Base-by-base conservation (phyloP, 2,329 filamentous ascomycete species). In the Penicillium oxalicum region DNA sequence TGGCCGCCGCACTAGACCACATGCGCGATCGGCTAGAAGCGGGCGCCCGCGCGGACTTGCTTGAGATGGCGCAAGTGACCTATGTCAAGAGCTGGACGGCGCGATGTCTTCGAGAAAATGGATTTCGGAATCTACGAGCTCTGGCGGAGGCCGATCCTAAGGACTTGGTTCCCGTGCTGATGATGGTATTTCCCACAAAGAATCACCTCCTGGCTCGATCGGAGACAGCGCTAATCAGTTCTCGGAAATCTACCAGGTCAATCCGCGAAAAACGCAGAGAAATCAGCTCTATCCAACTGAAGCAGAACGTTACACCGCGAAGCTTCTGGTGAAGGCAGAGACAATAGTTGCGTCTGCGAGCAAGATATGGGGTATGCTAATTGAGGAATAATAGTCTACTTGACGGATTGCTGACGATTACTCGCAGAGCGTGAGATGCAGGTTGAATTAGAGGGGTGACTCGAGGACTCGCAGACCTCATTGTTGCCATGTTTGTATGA, bases 81-180 rank as follows among this genome's bases (percentile, higher is more conserved):
- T 89, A 84, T 60, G 78, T 91, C 57, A 90, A 91, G 66, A 88
- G 85, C 60, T 80, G 84, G 47, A 90, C 86, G 11, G 87, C 87
- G 62, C 77, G 75, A 11, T 74, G 88, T 5, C 85, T 91, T 52
- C 87, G 86, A 75, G 87, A 90, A 48, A 88, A 86, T 63, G 87
- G 87, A 1, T 86, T 86, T 60, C 83, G 80, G 59, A 84, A 79
- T 25, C 71, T 89, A 27, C 81, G 82, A 33, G 75, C 80, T 3
- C 73, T 91, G 41, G 84, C 86, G 4, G 86, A 86, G 56, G 84
- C 86, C 0, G 78, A 86, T 51, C 77, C 82, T 0, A 77, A 77
- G 51, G 85, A 87, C 53, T 71, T 90, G 25, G 73, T 88, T 2
- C 84, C 85, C 5, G 71, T 90, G n/a, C 70, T 91, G 44, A 78